Evolutionary conservation across 352 stramenopile species (phyloP), one percentile per base, ranked within the genome.

Genomic region (Pythium periplocum): DNA sequence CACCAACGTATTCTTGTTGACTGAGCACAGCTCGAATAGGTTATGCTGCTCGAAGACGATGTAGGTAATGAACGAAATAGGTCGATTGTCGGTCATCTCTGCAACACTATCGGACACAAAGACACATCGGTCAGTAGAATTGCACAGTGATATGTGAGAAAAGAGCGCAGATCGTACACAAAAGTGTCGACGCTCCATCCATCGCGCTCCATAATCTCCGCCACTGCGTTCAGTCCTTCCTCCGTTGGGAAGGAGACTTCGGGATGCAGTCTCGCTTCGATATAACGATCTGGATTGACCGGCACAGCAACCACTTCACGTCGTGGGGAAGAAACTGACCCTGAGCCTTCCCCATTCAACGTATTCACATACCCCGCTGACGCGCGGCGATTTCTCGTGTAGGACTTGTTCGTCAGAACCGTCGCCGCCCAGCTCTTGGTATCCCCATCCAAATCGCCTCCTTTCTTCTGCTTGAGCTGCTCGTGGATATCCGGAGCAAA

Each of bases 31-130:
- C 33, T 86, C 76, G 48, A 90, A 90, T 2, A 90, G 66, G 53
- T 93, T 90, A 57, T 90, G 82, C 53, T 87, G 75, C 56, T 93
- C 82, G 57, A 93, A 90, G 11, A 82, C 74, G 39, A 90, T 87
- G 57, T 87, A 89, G 17, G 79, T 90, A 62, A 93, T 81, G 63
- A 84, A 93, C 47, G 80, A 78, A 46, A 93, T 89, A 1, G 82
- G 79, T 31, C 78, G 78, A 52, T 89, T 83, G 58, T 83, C 73
- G 0, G 71, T 79, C 8, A 86, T 59, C 53, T 75, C 63, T 10
- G 78, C 68, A 17, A 92, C 69, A 5, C 78, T 90, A 55, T 57
- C 33, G 34, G 4, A 17, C 41, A 10, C 12, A 31, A 32, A 17
- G 12, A 32, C 43, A 53, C 6, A 50, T 50, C 17, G 31, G 12